Conservation (phyloP, 352 stramenopile genomes). For the Thraustochytrium sp. region DNA sequence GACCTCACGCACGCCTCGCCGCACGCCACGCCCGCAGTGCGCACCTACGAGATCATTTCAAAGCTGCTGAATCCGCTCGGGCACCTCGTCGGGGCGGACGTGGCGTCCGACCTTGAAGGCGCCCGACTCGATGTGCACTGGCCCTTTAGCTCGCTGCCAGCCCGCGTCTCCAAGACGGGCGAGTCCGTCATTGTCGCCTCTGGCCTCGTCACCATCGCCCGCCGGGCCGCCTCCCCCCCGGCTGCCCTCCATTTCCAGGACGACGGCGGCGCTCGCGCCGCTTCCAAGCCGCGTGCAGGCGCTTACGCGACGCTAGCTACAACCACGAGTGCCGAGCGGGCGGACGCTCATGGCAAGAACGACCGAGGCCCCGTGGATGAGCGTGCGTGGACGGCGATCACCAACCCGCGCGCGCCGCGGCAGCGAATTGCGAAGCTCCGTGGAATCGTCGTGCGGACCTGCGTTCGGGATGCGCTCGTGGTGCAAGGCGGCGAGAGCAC, state of each 20-base stretch:
- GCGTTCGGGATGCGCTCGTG: neutral
- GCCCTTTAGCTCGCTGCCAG: neutral
- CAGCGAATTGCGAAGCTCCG: neutral
- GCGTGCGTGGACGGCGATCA: neutral
- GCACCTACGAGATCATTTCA: neutral
- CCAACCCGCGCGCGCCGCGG: neutral
- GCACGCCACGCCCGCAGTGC: neutral
- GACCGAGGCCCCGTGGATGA: neutral
- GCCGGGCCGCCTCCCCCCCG: neutral
- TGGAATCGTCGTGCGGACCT: neutral
- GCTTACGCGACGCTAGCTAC: too few relatives aligned
- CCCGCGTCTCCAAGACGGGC: neutral
- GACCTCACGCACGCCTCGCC: too few relatives aligned
- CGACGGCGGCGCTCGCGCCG: too few relatives aligned
- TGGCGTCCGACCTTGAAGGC: neutral
- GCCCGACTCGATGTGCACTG: neutral
- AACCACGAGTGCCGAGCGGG: too few relatives aligned
- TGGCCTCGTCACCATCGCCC: neutral
- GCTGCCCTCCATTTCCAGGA: neutral
- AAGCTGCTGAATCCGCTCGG: neutral
- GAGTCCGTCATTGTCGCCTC: neutral
- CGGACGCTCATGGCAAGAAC: too few relatives aligned
- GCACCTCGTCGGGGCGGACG: neutral
- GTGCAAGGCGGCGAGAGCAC: neutral
- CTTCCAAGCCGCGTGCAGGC: too few relatives aligned